Base-by-base conservation (phyloP, 805 yeast genomes). In the Lipomyces sp. region DNA sequence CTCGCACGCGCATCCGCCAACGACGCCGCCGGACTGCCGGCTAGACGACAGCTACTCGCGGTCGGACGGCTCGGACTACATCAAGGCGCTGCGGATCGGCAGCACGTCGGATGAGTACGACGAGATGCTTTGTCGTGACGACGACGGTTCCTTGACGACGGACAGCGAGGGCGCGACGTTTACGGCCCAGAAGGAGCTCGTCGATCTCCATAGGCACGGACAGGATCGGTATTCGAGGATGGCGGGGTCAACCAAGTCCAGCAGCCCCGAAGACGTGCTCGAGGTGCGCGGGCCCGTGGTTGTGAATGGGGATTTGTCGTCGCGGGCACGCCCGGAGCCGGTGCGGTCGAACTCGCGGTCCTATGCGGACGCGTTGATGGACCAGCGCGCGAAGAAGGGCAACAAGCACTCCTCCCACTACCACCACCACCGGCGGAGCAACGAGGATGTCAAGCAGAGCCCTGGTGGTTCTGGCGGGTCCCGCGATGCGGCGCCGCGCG, bases 301-400 rank as follows among this genome's bases (percentile, higher is more conserved):
- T n/a, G 54, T 45, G 4, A 46, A 45, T 26, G 54, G 50, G 11
- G 54, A 49, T 41, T 5, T 45, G 26, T 36, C 43, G 4, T 44
- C 47, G 10, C 31, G 21, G 13, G 22, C 8, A 29, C 6, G 21
- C 31, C 22, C 34, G 10, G 42, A 35, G 29, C 13, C 38, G 11
- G 43, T 16, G 10, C 31, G 40, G 24, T 21, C 18, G 23, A 33
- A 23, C 14, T 14, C 40, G 14, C 48, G 42, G 43, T 51, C 56
- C 29, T 51, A 51, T n/a, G 56, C 52, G 23, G 56, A 51, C 32
- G 56, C 35, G 18, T 26, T 43, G 14, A 42, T 41, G 34, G 54
- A 50, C 19, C 47, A 43, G 29, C 18, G 35, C 11, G 7, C 16
- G 16, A 4, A 43, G 38, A 36, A 36, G 29, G n/a, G n/a, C n/a